Percentiles rank a stretch among this genome's conserved stretches.
phyloP scores from a whole-genome alignment of 1,284 basidiomycete genomes.

The Meira nashicola region DNA sequence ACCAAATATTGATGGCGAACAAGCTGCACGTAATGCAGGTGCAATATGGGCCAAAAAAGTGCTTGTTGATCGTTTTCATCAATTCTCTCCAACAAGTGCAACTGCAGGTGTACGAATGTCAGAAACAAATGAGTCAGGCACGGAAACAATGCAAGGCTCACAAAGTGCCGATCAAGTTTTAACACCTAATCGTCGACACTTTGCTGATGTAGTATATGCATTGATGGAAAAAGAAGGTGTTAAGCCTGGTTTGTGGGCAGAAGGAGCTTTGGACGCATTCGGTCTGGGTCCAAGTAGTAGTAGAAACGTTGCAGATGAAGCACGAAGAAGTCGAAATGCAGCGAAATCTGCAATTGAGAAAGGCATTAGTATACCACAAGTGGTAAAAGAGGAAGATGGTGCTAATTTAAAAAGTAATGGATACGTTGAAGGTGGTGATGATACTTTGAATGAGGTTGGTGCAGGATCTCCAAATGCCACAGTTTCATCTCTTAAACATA shows the following conservation, averaged over 20 bases:
- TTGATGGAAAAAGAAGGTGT: constrained; percentile 46
- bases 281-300: constrained; percentile 39
- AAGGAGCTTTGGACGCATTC: constrained; percentile 43
- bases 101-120: neutral
- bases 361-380: constrained; percentile 29
- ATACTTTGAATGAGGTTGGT: too few species aligned
- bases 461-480: too few species aligned
- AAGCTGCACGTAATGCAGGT: constrained; percentile 39
- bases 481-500: too few species aligned
- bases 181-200: constrained; percentile 21
- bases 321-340: constrained; percentile 29
- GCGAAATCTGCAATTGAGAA: constrained; percentile 14
- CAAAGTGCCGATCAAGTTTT: neutral
- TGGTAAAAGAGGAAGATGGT: constrained; percentile 30
- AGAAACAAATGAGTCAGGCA: neutral
- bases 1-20: constrained; percentile 24
- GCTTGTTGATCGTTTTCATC: constrained; percentile 34
- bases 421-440: too few species aligned
- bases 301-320: constrained; percentile 41
- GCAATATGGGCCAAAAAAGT: constrained; percentile 44
- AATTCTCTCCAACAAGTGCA: neutral
- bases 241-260: constrained; percentile 42
- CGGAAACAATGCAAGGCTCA: neutral
- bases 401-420: neutral
- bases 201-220: constrained; percentile 42